These are phyloP conservation scores for Syzygium jambos DNA, from an alignment of 345 rosid genomes.

Conservation along the genomic window DNA sequence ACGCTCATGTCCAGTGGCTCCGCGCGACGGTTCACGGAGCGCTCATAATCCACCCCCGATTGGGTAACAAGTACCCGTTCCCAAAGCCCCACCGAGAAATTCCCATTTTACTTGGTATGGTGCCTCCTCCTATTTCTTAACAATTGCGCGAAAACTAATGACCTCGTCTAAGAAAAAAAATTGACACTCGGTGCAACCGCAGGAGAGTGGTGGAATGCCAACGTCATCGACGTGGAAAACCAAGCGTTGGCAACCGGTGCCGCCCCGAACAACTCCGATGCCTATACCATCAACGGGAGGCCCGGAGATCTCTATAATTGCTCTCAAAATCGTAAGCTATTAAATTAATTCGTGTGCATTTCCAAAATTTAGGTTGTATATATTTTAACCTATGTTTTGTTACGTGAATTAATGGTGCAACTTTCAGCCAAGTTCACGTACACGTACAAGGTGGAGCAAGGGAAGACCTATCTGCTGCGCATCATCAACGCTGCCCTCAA, in stretches of 20 bases:
- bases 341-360: not conserved
- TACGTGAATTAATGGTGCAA: not conserved
- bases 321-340: slow-evolving; percentile 44
- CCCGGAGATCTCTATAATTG: slow-evolving; percentile 92
- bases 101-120: slow-evolving; percentile 61
- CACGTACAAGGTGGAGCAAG: slow-evolving; percentile 42
- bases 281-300: slow-evolving; percentile 77
- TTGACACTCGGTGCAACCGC: not conserved
- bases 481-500: slow-evolving; percentile 93
- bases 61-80: slow-evolving; percentile 61
- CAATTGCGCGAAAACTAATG: not conserved
- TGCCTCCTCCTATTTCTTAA: not conserved
- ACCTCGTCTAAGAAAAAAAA: not conserved
- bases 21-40: slow-evolving; percentile 93
- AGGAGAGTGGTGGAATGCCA: slow-evolving; percentile 97
- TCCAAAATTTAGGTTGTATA: accelerated
- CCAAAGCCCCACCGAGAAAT: slow-evolving; percentile 67
- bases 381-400: not conserved
- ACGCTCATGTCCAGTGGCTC: slow-evolving; percentile 59
- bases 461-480: slow-evolving; percentile 69
- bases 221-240: slow-evolving; percentile 49
- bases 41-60: slow-evolving; percentile 58
- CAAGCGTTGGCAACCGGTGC: slow-evolving; percentile 46
- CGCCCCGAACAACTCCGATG: slow-evolving; percentile 56
- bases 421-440: slow-evolving; percentile 17